Evolutionary conservation across 345 rosid species (phyloP).

Genomic region (Isatis tinctoria): DNA sequence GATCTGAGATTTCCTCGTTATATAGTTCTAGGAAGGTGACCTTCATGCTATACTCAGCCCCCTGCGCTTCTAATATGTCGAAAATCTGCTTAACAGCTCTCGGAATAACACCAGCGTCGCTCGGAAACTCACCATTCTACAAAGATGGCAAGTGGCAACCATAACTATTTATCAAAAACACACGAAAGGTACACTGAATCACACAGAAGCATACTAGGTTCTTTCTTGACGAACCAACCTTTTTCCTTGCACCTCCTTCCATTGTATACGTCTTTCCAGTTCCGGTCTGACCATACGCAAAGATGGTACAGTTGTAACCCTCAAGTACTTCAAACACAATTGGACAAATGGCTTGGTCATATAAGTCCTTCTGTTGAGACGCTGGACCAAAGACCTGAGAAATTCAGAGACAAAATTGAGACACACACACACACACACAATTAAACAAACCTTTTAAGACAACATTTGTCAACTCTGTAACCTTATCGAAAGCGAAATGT

Average conservation of each 20-base stretch:
- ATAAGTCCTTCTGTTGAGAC: constrained; percentile 84
- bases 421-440: neutral
- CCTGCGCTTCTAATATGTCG: constrained; percentile 83
- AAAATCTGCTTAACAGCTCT: constrained; percentile 92
- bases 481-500: constrained; percentile 94
- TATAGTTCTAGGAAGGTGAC: constrained; percentile 94
- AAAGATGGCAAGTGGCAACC: neutral
- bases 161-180: constrained; percentile 14
- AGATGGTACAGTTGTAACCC: constrained; percentile 97
- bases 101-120: constrained; percentile 96
- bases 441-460: neutral
- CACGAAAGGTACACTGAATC: neutral
- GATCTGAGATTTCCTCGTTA: constrained; percentile 95
- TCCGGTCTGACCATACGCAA: constrained; percentile 99
- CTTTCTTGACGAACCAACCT: constrained; percentile 38
- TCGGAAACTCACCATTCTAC: constrained; percentile 96
- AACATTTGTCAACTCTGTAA: neutral
- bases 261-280: constrained; percentile 98
- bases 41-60: constrained; percentile 94
- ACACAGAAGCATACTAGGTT: neutral
- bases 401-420: neutral
- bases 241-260: constrained; percentile 99
- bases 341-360: constrained; percentile 79
- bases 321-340: constrained; percentile 95
- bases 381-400: constrained; percentile 88